Conservation (phyloP, 192 early-diverging fungal species). For the Coemansia sp. region DNA sequence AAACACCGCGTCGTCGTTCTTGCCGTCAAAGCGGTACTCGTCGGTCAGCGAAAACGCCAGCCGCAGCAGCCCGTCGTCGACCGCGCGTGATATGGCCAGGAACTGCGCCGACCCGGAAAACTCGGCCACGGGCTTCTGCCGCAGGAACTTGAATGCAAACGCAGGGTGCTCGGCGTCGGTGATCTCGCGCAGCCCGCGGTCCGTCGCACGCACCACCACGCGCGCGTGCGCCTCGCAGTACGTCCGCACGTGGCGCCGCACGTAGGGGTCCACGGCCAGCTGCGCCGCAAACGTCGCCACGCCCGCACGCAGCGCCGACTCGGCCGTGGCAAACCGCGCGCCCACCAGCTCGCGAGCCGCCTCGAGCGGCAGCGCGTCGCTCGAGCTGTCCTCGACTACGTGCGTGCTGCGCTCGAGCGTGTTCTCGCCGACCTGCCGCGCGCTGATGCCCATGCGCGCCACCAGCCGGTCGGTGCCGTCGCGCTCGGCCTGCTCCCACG, state of each 20-base stretch:
- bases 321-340: slow-evolving; percentile 26
- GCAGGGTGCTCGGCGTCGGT: slow-evolving; percentile 73
- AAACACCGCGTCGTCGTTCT: slow-evolving; percentile 30
- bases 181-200: slow-evolving; percentile 76
- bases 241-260: slow-evolving; percentile 74
- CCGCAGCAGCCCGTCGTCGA: slow-evolving; percentile 69
- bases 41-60: slow-evolving; percentile 38
- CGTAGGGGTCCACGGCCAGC: slow-evolving; percentile 78
- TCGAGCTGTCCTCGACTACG: not conserved
- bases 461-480: slow-evolving; percentile 51
- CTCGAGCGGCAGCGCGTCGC: slow-evolving; percentile 21
- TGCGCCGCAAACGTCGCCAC: slow-evolving; percentile 72
- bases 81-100: slow-evolving; percentile 73
- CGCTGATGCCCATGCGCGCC: slow-evolving; percentile 57
- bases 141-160: slow-evolving; percentile 84
- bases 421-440: slow-evolving; percentile 66
- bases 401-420: slow-evolving; percentile 50
- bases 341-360: slow-evolving; percentile 36
- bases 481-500: slow-evolving; percentile 45
- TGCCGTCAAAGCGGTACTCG: slow-evolving; percentile 31
- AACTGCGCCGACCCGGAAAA: slow-evolving; percentile 75
- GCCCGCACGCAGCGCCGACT: slow-evolving; percentile 58
- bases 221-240: slow-evolving; percentile 71
- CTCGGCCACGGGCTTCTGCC: slow-evolving; percentile 70
- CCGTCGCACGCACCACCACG: slow-evolving; percentile 78